Percentiles rank a stretch among this genome's conserved stretches.
Evolutionary conservation across 805 yeast genomes (phyloP).

Genomic region (Metschnikowia drakensbergensis): DNA sequence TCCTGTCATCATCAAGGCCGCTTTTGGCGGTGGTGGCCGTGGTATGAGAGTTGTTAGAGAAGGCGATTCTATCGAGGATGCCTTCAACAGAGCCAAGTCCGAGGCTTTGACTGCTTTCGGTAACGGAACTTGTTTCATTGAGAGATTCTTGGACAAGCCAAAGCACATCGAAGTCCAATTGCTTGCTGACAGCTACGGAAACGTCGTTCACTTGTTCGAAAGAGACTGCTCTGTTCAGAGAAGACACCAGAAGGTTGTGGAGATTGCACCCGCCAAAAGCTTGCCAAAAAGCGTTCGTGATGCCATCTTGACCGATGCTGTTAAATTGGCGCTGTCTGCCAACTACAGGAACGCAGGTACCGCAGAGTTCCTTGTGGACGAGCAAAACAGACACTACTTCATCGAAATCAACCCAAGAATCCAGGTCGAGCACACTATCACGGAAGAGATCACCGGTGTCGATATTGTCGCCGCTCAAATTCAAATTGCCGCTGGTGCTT

Average conservation of each 20-base stretch:
- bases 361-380: slow-evolving; percentile 93
- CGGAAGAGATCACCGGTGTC: slow-evolving; percentile 98
- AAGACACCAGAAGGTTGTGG: slow-evolving; percentile 98
- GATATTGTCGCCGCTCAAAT: slow-evolving; percentile 98
- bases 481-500: slow-evolving; percentile 98
- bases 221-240: slow-evolving; percentile 99
- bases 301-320: slow-evolving; percentile 92
- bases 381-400: slow-evolving; percentile 91
- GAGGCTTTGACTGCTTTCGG: slow-evolving; percentile 97
- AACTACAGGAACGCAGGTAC: slow-evolving; percentile 97
- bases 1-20: slow-evolving; percentile 98
- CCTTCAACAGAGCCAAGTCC: slow-evolving; percentile 87
- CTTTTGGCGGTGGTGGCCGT: slow-evolving; percentile 99
- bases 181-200: slow-evolving; percentile 90
- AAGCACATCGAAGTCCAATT: slow-evolving; percentile 97
- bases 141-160: slow-evolving; percentile 90
- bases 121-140: slow-evolving; percentile 96
- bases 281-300: slow-evolving; percentile 80
- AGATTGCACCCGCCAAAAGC: slow-evolving; percentile 95
- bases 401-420: slow-evolving; percentile 97
- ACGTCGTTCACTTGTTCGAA: slow-evolving; percentile 92
- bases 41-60: slow-evolving; percentile 99
- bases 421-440: slow-evolving; percentile 97
- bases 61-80: slow-evolving; percentile 89
- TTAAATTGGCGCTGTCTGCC: slow-evolving; percentile 80